These are phyloP conservation scores for Passiflora organensis DNA, from an alignment of 345 rosid species.

Conservation along the genomic window DNA sequence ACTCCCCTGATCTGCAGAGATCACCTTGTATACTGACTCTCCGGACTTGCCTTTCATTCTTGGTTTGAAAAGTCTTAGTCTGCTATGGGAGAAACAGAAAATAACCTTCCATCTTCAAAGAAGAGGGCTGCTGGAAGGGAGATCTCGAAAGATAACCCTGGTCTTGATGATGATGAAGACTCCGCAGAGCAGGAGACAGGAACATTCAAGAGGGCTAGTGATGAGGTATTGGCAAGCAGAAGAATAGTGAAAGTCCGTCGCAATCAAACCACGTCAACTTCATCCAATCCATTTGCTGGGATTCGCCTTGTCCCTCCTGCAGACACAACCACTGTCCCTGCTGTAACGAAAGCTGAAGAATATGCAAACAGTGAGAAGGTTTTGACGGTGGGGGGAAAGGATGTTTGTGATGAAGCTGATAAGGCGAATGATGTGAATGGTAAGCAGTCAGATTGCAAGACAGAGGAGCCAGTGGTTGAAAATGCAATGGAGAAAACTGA, in stretches of 20 bases:
- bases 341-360: constrained; percentile 23
- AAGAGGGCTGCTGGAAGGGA: constrained; percentile 95
- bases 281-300: constrained; percentile 83
- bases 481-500: constrained; percentile 23
- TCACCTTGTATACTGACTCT: too few species aligned
- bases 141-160: constrained; percentile 73
- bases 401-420: constrained; percentile 15
- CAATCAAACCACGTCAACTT: constrained; percentile 34
- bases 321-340: constrained; percentile 22
- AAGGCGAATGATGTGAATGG: constrained; percentile 30
- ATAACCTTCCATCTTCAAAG: constrained; percentile 68
- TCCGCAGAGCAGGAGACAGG: constrained; percentile 54
- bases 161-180: constrained; percentile 78
- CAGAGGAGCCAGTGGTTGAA: constrained; percentile 12
- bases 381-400: constrained; percentile 22
- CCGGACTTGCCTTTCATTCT: too few species aligned
- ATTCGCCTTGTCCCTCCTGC: constrained; percentile 55
- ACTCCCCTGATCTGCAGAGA: constrained; percentile 13
- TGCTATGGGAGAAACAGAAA: constrained; percentile 75
- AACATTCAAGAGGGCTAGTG: constrained; percentile 89
- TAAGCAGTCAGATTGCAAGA: constrained; percentile 5
- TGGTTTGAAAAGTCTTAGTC: neutral
- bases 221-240: constrained; percentile 76
- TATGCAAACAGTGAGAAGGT: constrained; percentile 21
- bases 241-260: constrained; percentile 80